These are phyloP conservation scores for Fusarium globosum DNA, from an alignment of 2,329 filamentous ascomycete genomes.

Conservation along the genomic window DNA sequence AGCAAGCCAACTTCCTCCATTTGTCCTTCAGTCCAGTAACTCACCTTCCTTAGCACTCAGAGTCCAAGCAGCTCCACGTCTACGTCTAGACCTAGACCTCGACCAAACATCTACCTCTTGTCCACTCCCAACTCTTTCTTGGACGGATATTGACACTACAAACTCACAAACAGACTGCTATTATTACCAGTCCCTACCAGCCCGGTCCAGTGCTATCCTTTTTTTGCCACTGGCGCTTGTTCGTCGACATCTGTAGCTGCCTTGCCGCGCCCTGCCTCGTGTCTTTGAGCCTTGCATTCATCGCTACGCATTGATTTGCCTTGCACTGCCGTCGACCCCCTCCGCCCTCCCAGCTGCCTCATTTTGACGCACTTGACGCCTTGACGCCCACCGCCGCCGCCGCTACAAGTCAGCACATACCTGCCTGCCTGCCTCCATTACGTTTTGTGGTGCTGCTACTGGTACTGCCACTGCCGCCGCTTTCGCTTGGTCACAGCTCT, in stretches of 20 bases:
- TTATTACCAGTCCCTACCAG: constrained; percentile 8
- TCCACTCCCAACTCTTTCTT: constrained; percentile 34
- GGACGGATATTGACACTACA: constrained; percentile 20
- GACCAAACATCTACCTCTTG: constrained; percentile 38
- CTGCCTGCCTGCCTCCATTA: not conserved
- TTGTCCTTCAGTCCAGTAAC: not conserved
- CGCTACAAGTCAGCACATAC: constrained; percentile 7
- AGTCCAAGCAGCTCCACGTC: constrained; percentile 30
- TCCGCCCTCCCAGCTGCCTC: constrained; percentile 16
- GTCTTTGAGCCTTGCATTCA: constrained; percentile 24
- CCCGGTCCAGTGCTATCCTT: not conserved
- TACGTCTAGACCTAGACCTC: constrained; percentile 32
- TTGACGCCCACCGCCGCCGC: constrained; percentile 31
- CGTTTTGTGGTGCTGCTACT: not conserved
- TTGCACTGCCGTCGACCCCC: constrained; percentile 13
- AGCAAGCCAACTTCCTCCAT: constrained; percentile 30
- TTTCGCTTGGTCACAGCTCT: constrained; percentile 41
- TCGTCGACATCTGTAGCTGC: constrained; percentile 25
- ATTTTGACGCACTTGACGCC: constrained; percentile 24
- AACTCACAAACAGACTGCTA: constrained; percentile 20
- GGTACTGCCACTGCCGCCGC: not conserved
- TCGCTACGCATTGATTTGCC: constrained; percentile 31
- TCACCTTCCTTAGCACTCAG: not conserved
- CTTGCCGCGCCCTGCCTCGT: constrained; percentile 27
- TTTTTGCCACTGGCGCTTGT: constrained; percentile 38